Percentiles rank a stretch among this genome's conserved stretches.
Conservation (phyloP, 2,329 filamentous ascomycete species). For the Xylariales sp. region DNA sequence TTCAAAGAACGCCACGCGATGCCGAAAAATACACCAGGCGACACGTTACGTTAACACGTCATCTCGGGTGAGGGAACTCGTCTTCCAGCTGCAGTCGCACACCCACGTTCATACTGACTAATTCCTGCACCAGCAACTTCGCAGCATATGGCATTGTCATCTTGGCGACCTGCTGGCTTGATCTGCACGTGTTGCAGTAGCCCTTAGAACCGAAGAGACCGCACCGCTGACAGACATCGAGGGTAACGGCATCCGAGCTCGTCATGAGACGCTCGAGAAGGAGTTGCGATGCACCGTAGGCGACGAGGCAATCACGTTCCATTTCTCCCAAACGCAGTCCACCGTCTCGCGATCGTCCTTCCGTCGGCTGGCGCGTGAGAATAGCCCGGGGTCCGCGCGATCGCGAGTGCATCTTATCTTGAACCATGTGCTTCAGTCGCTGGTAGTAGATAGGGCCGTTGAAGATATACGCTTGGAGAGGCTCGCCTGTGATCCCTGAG, state of each 20-base stretch:
- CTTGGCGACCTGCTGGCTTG: slow-evolving; percentile 82
- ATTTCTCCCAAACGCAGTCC: slow-evolving; percentile 96
- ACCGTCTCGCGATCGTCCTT: slow-evolving; percentile 92
- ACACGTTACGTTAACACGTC: slow-evolving; percentile 12
- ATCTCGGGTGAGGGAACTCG: slow-evolving; percentile 80
- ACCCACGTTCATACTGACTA: slow-evolving; percentile 99
- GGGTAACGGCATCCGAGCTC: slow-evolving; percentile 87
- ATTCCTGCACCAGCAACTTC: slow-evolving; percentile 93
- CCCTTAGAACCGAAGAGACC: slow-evolving; percentile 96
- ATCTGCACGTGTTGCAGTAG: slow-evolving; percentile 94
- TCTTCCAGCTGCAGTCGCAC: slow-evolving; percentile 91
- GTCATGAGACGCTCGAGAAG: slow-evolving; percentile 95
- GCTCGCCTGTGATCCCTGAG: slow-evolving; percentile 92
- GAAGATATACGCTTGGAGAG: slow-evolving; percentile 95
- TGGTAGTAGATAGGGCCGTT: slow-evolving; percentile 99
- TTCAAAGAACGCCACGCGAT: slow-evolving; percentile 42
- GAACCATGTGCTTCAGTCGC: slow-evolving; percentile 99
- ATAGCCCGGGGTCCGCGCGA: slow-evolving; percentile 90
- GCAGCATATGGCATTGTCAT: slow-evolving; percentile 99
- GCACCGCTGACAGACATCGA: slow-evolving; percentile 94
- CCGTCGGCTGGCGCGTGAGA: slow-evolving; percentile 93
- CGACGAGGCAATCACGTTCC: slow-evolving; percentile 98
- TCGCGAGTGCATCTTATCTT: slow-evolving; percentile 99
- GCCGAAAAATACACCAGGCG: slow-evolving; percentile 28
- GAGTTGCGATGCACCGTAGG: slow-evolving; percentile 93